These are phyloP conservation scores for Rhododendron williamsianum DNA, from an alignment of 148 eudicot genomes.

Conservation along the genomic window DNA sequence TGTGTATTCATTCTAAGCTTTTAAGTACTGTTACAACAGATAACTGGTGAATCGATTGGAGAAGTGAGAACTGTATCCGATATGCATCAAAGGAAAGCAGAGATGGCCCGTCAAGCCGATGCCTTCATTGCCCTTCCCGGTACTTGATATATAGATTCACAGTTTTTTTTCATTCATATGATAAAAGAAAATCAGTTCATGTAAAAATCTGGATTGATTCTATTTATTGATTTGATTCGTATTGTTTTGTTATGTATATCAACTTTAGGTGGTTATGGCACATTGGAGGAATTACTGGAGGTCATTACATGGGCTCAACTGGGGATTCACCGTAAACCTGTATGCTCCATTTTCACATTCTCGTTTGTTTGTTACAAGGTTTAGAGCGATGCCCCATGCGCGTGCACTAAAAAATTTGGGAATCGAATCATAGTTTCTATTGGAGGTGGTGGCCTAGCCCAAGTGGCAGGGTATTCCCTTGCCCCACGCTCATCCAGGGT, in stretches of 20 bases:
- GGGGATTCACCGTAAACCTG: constrained; percentile 88
- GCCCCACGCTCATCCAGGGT: no score
- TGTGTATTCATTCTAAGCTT: not conserved
- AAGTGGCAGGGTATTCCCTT: no score
- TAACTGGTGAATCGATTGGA: constrained; percentile 79
- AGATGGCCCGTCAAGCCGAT: constrained; percentile 97
- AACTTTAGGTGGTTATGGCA: constrained; percentile 76
- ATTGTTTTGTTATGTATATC: not conserved
- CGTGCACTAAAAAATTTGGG: constrained; percentile 14
- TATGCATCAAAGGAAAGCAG: constrained; percentile 98
- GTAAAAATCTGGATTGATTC: not conserved
- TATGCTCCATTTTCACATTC: constrained; percentile 23
- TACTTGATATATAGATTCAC: constrained; percentile 2
- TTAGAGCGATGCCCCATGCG: no score
- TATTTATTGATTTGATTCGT: not conserved
- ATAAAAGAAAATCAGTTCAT: not conserved
- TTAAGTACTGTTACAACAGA: constrained; percentile 26
- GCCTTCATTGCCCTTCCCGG: constrained; percentile 96
- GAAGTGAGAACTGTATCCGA: constrained; percentile 78
- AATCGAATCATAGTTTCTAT: constrained; percentile 9
- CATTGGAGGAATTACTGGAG: constrained; percentile 86
- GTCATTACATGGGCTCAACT: constrained; percentile 93
- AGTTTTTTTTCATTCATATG: not conserved
- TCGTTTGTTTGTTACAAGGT: no score
- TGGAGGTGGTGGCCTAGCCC: not conserved